Percentiles rank a stretch among this genome's conserved stretches.
Evolutionary conservation across 2,329 filamentous ascomycete species (phyloP).

Genomic region (Fusarium aywerte): DNA sequence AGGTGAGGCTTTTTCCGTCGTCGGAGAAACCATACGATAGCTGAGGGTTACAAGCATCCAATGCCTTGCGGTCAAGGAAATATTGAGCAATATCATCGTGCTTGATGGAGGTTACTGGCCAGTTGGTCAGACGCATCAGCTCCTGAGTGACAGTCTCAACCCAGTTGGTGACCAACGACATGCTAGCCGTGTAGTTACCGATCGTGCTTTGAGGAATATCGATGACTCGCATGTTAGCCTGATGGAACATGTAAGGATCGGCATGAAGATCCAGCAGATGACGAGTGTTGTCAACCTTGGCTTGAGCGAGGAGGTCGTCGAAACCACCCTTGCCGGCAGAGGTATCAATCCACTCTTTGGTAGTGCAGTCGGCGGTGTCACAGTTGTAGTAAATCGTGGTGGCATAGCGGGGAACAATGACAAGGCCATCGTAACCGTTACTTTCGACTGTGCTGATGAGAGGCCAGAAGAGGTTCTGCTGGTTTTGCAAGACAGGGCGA

Average conservation of each 20-base stretch:
- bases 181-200: slow-evolving; percentile 25
- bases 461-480: slow-evolving; percentile 24
- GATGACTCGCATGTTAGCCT: slow-evolving; percentile 31
- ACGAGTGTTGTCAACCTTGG: slow-evolving; percentile 24
- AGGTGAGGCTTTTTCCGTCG: slow-evolving; percentile 11
- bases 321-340: slow-evolving; percentile 24
- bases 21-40: slow-evolving; percentile 23
- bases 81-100: slow-evolving; percentile 33
- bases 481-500: slow-evolving; percentile 8
- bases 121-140: slow-evolving; percentile 29
- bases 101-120: slow-evolving; percentile 29
- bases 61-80: slow-evolving; percentile 27
- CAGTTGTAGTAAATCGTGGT: slow-evolving; percentile 39
- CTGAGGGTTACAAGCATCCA: slow-evolving; percentile 26
- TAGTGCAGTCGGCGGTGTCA: slow-evolving; percentile 26
- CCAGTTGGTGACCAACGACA: slow-evolving; percentile 33
- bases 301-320: slow-evolving; percentile 13
- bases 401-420: slow-evolving; percentile 27
- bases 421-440: slow-evolving; percentile 29
- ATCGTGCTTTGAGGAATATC: slow-evolving; percentile 22
- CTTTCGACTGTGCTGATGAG: slow-evolving; percentile 26
- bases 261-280: slow-evolving; percentile 22
- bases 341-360: slow-evolving; percentile 31
- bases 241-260: slow-evolving; percentile 39
- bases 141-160: slow-evolving; percentile 35